Conservation (phyloP, 2,329 filamentous ascomycete genomes). For the Colletotrichum lindemuthianum region DNA sequence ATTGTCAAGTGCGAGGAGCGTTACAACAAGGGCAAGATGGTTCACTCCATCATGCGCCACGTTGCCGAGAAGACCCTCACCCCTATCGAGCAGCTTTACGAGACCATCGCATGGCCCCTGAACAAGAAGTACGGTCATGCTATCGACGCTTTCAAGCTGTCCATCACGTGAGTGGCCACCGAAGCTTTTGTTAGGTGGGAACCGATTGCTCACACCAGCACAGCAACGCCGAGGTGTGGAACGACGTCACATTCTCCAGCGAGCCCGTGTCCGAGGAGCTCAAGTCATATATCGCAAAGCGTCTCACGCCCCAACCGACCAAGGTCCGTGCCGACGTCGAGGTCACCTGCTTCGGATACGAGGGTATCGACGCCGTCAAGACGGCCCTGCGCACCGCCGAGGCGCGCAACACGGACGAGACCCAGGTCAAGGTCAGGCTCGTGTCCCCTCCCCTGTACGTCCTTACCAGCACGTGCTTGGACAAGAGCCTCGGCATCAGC, state of each 20-base stretch:
- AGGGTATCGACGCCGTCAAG: conserved; percentile 99
- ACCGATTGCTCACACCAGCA: conserved; percentile 1
- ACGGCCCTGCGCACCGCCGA: conserved; percentile 89
- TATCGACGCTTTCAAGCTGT: conserved; percentile 98
- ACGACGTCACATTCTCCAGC: conserved; percentile 88
- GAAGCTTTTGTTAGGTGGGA: too few species aligned
- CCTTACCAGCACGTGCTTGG: conserved; percentile 92
- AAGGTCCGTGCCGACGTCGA: conserved; percentile 99
- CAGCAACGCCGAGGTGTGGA: conserved; percentile 95
- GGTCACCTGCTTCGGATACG: conserved; percentile 94
- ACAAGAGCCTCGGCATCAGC: conserved; percentile 88
- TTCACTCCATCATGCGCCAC: conserved; percentile 98
- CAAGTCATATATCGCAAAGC: conserved; percentile 95
- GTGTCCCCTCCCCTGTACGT: conserved; percentile 98
- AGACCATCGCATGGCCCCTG: conserved; percentile 94
- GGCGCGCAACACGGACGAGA: conserved; percentile 89
- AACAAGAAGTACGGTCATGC: conserved; percentile 98
- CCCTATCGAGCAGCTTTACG: conserved; percentile 94
- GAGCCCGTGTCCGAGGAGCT: conserved; percentile 88
- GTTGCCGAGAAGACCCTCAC: conserved; percentile 96
- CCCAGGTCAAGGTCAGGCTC: conserved; percentile 96
- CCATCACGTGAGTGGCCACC: conserved; percentile 79
- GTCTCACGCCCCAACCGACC: conserved; percentile 96
- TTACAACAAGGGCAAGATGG: conserved; percentile 99
- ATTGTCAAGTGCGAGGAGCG: conserved; percentile 98